Base-by-base conservation (phyloP, 2,329 filamentous ascomycete species). In the Exophiala sp. region DNA sequence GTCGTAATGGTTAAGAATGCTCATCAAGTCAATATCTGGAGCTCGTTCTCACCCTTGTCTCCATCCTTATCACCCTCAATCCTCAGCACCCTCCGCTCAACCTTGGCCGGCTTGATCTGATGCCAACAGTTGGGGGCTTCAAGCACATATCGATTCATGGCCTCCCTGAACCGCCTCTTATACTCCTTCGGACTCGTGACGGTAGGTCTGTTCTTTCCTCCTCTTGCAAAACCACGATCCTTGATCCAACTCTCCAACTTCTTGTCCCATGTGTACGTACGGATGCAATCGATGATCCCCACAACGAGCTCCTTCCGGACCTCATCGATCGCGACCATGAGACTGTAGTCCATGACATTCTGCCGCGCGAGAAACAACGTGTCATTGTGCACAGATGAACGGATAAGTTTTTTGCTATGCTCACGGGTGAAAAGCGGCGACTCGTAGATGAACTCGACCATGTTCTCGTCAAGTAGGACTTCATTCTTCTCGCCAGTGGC, bases 211-310 rank as follows among this genome's bases (percentile, higher is more conserved):
- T 86, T 86, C 71, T 86, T 86, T 65, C 95, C 89, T 53, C 88
- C 84, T 5, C 85, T 84, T 4, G 56, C 60, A 65, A 91, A 90
- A 0, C 89, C 94, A 36, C 92, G 87, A 67, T 97, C 91, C 72
- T 99, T 99, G 80, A 99, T 96, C 94, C 94, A 99, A 50, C 87
- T 94, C 75, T 99, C 94, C n/a, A 99, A 82, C 69, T 96, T 96
- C 79, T 99, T 99, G 76, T 99, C 94, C 91, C 94, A 99, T 0
- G 94, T 99, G 69, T 97, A 99, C 0, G 94, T 99, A 51, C 94
- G 85, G 62, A 99, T 97, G 69, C 94, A 97, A 70, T 99, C 92
- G 61, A 99, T 97, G 65, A 99, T 97, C 3, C 94, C 94, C 2
- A 99, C 91, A 11, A 97, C 90, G 11, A 99, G 82, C 72, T 99